phyloP scores from a whole-genome alignment of 257 asterid species.

The Catharanthus roseus region DNA sequence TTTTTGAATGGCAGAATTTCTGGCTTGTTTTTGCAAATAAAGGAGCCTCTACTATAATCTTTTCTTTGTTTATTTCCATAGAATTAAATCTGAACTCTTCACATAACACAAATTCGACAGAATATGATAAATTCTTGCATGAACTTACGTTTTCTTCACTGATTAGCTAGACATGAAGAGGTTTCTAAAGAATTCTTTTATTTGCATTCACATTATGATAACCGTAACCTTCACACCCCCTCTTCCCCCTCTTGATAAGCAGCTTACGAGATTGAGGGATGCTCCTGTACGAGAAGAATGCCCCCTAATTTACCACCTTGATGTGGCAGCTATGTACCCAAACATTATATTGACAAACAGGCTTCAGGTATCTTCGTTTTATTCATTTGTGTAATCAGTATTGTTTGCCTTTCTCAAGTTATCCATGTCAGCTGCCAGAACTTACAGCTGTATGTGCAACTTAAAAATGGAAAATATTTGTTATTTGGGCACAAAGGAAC shows the following conservation, averaged over 20 bases:
- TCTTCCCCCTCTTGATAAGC: conserved; percentile 29
- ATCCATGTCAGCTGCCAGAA: background rate
- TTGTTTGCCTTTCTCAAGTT: conserved; percentile 7
- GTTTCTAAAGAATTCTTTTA: background rate
- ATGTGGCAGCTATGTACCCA: conserved; percentile 99
- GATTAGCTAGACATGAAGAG: background rate
- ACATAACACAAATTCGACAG: background rate
- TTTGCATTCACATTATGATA: conserved; percentile 1
- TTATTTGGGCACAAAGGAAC: background rate
- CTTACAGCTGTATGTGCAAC: background rate
- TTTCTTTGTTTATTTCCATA: background rate
- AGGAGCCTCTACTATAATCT: background rate
- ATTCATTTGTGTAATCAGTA: conserved; percentile 12
- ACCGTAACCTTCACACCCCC: background rate
- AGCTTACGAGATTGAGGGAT: conserved; percentile 71
- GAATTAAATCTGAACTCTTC: background rate
- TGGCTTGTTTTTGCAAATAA: background rate
- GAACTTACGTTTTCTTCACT: background rate
- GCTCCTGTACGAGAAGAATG: conserved; percentile 77
- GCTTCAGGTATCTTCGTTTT: conserved; percentile 74
- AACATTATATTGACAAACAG: conserved; percentile 95
- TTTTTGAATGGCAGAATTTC: background rate
- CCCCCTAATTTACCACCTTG: conserved; percentile 98
- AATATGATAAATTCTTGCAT: background rate
- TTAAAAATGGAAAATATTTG: background rate